Evolutionary conservation across 1,284 basidiomycete genomes (phyloP).

Genomic region (Baeospora myosura): DNA sequence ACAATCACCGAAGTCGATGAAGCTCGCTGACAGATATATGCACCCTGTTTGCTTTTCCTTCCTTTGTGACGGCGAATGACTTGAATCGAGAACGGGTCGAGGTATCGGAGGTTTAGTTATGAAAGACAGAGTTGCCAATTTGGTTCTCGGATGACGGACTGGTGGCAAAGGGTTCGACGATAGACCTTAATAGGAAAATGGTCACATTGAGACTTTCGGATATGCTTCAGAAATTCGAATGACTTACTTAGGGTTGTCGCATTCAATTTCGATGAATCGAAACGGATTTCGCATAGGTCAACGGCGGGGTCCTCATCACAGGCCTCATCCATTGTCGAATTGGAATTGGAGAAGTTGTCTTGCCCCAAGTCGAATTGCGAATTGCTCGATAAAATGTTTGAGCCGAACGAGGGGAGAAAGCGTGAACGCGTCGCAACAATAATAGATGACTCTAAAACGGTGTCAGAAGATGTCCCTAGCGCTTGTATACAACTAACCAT

Average conservation of each 20-base stretch:
- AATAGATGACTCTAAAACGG: conserved; percentile 44
- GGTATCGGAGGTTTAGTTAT: conserved; percentile 11
- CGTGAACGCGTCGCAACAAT: conserved; percentile 59
- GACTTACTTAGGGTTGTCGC: conserved; percentile 34
- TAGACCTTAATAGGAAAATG: conserved; percentile 10
- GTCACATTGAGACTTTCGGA: conserved; percentile 4
- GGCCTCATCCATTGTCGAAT: conserved; percentile 40
- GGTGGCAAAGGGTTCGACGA: conserved; percentile 19
- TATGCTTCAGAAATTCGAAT: too few species aligned
- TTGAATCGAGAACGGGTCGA: too few species aligned
- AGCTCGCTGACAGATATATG: conserved; percentile 45
- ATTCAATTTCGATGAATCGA: conserved; percentile 44
- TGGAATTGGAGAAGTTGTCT: too few species aligned
- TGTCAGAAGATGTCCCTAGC: background rate
- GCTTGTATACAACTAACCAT: conserved; percentile 34
- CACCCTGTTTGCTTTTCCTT: conserved; percentile 13
- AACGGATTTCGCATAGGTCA: conserved; percentile 53
- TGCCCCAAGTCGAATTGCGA: too few species aligned
- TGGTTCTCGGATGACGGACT: conserved; percentile 19
- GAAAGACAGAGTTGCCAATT: conserved; percentile 17
- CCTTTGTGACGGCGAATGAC: background rate
- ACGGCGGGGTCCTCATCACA: conserved; percentile 58
- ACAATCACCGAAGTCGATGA: conserved; percentile 59
- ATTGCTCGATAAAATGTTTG: too few species aligned
- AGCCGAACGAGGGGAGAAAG: conserved; percentile 23